Base-by-base conservation (phyloP, 1,139 yeast species). In the Sugiyamaella castrensis region DNA sequence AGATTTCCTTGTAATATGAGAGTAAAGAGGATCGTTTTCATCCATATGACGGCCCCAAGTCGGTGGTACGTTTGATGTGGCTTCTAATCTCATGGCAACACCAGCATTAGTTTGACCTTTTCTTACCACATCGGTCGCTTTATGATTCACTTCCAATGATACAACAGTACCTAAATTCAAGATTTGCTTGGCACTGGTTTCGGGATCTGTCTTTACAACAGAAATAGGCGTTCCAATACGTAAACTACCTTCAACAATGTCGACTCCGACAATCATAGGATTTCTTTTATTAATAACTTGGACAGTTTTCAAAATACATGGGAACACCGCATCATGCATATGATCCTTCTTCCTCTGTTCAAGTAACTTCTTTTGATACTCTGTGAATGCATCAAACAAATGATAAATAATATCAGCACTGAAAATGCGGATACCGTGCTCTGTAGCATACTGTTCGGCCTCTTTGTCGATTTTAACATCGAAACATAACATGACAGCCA, bases 191-290 rank as follows among this genome's bases (percentile, higher is more conserved):
- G 82, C 82, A 59, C 87, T 87, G 1, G 96, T 87, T 12, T 75
- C 76, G 36, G 98, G 96, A 64, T 91, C 97, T 43, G 75, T 74
- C 71, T 91, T 89, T 48, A 92, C 97, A 28, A 94, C 92, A 73
- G 96, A 85, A 55, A 92, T 88, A 57, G 99, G 98, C 1, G 98
- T 91, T 51, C 98, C 98, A 45, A 87, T 69, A 58, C 92, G 81
- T 43, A 94, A 78, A 37, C 87, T 77, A 62, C 99, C 99, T 68
- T 92, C 98, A 47, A 80, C 70, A 56, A 92, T 96, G 69, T 92
- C 99, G 54, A 92, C 98, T 80, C 99, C 99, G 66, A 92, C 87
- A 65, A 92, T 89, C 98, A 92, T 92, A 53, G 99, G 99, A 70
- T 91, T 89, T 74, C 98, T 87, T 76, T 92, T 92, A 81, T 94